Percentiles rank a stretch among this genome's conserved stretches.
These are phyloP conservation scores for Proliferodiscus dingleyae DNA, from an alignment of 2,329 filamentous ascomycete genomes.

Conservation along the genomic window DNA sequence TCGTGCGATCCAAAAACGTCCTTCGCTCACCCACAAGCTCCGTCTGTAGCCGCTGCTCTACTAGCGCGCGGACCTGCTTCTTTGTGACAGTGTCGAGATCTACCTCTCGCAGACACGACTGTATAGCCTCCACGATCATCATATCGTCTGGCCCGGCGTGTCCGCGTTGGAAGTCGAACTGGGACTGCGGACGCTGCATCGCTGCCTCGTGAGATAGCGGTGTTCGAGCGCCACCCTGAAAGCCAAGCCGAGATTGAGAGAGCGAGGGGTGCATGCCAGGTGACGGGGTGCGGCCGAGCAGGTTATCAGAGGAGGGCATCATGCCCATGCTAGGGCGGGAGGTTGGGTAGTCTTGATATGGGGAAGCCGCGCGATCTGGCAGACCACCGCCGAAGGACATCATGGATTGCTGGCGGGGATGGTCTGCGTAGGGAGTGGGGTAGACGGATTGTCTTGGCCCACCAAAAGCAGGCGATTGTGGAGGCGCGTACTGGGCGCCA, in stretches of 20 bases:
- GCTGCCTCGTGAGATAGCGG: constrained; percentile 41
- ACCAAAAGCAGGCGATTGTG: constrained; percentile 71
- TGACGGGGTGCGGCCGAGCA: constrained; percentile 34
- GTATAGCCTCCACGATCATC: constrained; percentile 79
- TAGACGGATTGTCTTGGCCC: constrained; percentile 37
- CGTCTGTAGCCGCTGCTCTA: constrained; percentile 89
- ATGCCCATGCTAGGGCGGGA: constrained; percentile 59
- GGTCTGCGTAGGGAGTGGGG: constrained; percentile 44
- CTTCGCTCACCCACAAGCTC: constrained; percentile 81
- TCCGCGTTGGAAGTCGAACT: constrained; percentile 58
- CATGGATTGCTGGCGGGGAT: constrained; percentile 64
- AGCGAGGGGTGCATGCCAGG: constrained; percentile 34
- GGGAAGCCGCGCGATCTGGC: constrained; percentile 47
- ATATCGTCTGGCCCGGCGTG: constrained; percentile 66
- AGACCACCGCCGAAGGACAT: constrained; percentile 54
- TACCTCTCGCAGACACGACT: constrained; percentile 76
- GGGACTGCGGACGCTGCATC: constrained; percentile 48
- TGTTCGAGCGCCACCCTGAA: constrained; percentile 43
- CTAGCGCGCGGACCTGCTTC: constrained; percentile 88
- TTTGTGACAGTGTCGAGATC: constrained; percentile 97
- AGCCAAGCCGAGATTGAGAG: constrained; percentile 23
- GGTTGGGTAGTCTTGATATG: constrained; percentile 52
- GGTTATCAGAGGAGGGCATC: constrained; percentile 37
- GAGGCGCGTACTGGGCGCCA: constrained; percentile 64
- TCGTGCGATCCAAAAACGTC: constrained; percentile 85